Evolutionary conservation across 192 early-diverging fungal genomes (phyloP).

Genomic region (Coemansia sp.): DNA sequence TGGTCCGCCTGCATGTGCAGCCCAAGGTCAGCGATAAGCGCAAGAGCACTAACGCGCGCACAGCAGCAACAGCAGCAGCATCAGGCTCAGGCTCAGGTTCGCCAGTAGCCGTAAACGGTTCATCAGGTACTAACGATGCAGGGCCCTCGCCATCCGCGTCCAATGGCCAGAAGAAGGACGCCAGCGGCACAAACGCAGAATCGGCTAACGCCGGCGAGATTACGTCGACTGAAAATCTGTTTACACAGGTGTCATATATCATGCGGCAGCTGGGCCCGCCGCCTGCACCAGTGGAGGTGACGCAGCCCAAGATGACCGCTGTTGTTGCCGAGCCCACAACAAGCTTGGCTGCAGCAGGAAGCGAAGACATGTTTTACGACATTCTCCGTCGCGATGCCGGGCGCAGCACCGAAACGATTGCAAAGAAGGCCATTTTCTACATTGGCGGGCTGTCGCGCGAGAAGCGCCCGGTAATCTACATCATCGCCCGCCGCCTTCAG

Average conservation of each 20-base stretch:
- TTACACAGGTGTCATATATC: conserved; percentile 79
- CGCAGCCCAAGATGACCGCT: conserved; percentile 25
- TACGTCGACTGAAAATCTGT: conserved; percentile 63
- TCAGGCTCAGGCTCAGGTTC: not conserved
- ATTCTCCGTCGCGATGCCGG: conserved; percentile 71
- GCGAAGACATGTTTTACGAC: conserved; percentile 57
- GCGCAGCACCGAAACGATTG: conserved; percentile 66
- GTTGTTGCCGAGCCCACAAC: conserved; percentile 18
- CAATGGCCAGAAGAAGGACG: conserved; percentile 12
- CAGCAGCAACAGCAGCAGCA: conserved; percentile 5
- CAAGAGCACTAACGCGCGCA: conserved; percentile 29
- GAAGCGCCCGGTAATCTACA: conserved; percentile 79
- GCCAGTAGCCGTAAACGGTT: conserved; percentile 3
- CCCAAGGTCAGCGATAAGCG: conserved; percentile 41
- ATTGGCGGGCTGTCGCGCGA: conserved; percentile 77
- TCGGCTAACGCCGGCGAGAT: conserved; percentile 16
- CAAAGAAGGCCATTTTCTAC: conserved; percentile 74
- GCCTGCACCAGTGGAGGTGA: conserved; percentile 56
- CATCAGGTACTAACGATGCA: not conserved
- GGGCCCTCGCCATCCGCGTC: not conserved
- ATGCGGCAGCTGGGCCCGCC: conserved; percentile 87
- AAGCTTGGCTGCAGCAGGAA: conserved; percentile 9
- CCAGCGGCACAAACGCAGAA: conserved; percentile 1
- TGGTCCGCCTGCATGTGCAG: conserved; percentile 41
- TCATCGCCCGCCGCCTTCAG: conserved; percentile 74